phyloP scores from a whole-genome alignment of 371 early-diverging fungal genomes.

The Mortierella sp. region DNA sequence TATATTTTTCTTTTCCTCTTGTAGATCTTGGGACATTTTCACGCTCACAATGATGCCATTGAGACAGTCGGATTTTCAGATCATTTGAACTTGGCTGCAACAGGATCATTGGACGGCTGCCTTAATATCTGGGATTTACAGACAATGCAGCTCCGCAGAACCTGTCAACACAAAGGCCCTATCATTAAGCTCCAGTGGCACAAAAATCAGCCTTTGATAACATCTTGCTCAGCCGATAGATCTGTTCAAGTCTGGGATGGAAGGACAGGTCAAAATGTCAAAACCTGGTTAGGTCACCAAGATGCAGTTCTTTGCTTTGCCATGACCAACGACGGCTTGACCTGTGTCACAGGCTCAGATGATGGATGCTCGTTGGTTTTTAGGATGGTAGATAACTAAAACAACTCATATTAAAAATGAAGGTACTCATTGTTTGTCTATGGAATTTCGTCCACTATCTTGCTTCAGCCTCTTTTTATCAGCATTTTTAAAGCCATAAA shows the following conservation, averaged over 20 bases:
- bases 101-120: slow-evolving; percentile 91
- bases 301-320: slow-evolving; percentile 89
- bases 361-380: slow-evolving; percentile 82
- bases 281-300: slow-evolving; percentile 88
- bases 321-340: slow-evolving; percentile 78
- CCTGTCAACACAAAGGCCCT: slow-evolving; percentile 84
- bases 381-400: slow-evolving; percentile 58
- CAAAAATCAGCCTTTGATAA: slow-evolving; percentile 70
- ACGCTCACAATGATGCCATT: slow-evolving; percentile 81
- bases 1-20: slow-evolving; percentile 5
- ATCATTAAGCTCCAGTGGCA: slow-evolving; percentile 85
- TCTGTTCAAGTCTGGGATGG: slow-evolving; percentile 90
- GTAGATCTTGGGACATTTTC: slow-evolving; percentile 81
- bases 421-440: neutral
- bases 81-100: slow-evolving; percentile 81
- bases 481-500: no score
- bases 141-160: slow-evolving; percentile 77
- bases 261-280: slow-evolving; percentile 78
- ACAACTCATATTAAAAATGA: slow-evolving; percentile 1
- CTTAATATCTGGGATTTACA: slow-evolving; percentile 91
- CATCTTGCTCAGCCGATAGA: slow-evolving; percentile 81
- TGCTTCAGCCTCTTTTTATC: no score
- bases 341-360: slow-evolving; percentile 83
- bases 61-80: slow-evolving; percentile 83
- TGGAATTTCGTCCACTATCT: no score